These are phyloP conservation scores for Cutaneotrichosporon daszewskae DNA, from an alignment of 1,284 basidiomycete genomes.

Conservation along the genomic window DNA sequence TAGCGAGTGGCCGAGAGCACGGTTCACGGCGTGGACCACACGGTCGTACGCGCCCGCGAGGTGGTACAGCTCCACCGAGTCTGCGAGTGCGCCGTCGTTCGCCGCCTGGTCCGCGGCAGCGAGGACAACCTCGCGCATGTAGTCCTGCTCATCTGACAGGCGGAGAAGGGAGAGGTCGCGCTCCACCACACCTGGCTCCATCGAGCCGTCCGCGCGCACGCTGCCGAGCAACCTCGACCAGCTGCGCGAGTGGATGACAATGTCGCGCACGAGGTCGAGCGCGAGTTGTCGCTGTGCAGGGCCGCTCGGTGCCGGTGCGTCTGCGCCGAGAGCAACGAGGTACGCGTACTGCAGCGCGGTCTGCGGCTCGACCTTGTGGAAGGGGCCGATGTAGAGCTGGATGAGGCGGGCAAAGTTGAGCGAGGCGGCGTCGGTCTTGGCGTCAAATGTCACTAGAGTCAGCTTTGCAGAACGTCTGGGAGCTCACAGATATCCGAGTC, in stretches of 20 bases:
- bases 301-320: slow-evolving; percentile 59
- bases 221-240: slow-evolving; percentile 85
- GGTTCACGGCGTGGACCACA: slow-evolving; percentile 81
- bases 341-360: slow-evolving; percentile 95
- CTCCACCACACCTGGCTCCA: slow-evolving; percentile 84
- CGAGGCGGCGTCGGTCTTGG: slow-evolving; percentile 40
- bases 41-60: slow-evolving; percentile 85
- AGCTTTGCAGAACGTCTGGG: not conserved
- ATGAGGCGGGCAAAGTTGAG: slow-evolving; percentile 80
- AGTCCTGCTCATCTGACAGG: slow-evolving; percentile 64
- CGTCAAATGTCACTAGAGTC: slow-evolving; percentile 55
- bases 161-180: slow-evolving; percentile 71
- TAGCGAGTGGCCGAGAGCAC: slow-evolving; percentile 80
- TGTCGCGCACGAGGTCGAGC: slow-evolving; percentile 79
- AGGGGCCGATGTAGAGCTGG: slow-evolving; percentile 87
- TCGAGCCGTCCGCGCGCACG: slow-evolving; percentile 78
- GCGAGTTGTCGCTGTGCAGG: slow-evolving; percentile 77
- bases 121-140: slow-evolving; percentile 75
- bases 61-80: slow-evolving; percentile 94
- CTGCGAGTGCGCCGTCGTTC: slow-evolving; percentile 64
- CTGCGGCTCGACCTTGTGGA: slow-evolving; percentile 83
- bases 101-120: slow-evolving; percentile 70
- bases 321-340: slow-evolving; percentile 73
- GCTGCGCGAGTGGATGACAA: slow-evolving; percentile 79
- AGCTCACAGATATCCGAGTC: slow-evolving; percentile 73